These are phyloP conservation scores for Aureobasidium namibiae DNA, from an alignment of 2,329 filamentous ascomycete species.

Conservation along the genomic window DNA sequence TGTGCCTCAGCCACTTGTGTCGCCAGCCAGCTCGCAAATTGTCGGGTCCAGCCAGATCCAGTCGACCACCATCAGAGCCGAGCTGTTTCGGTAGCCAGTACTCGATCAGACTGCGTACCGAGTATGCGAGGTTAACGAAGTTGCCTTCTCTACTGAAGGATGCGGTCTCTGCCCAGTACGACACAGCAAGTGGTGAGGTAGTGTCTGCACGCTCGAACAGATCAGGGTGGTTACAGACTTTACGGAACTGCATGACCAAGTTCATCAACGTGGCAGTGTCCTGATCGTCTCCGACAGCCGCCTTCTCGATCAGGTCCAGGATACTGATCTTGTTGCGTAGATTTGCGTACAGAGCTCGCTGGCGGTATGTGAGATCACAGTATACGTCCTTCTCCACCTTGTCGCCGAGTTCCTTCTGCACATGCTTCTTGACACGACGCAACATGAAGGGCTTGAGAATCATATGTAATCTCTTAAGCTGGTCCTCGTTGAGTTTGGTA, in stretches of 20 bases:
- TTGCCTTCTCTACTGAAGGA: constrained; percentile 87
- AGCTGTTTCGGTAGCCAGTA: constrained; percentile 74
- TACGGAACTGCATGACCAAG: constrained; percentile 98
- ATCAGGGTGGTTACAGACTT: constrained; percentile 98
- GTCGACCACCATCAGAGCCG: constrained; percentile 70
- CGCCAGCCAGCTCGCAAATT: constrained; percentile 74
- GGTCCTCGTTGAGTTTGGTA: constrained; percentile 98
- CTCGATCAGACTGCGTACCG: constrained; percentile 75
- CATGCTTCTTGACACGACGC: constrained; percentile 98
- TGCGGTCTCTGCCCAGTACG: constrained; percentile 88
- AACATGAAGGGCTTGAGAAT: constrained; percentile 99
- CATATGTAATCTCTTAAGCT: constrained; percentile 94
- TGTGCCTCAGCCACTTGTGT: constrained; percentile 64
- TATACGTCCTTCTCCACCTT: constrained; percentile 97
- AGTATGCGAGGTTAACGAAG: constrained; percentile 75
- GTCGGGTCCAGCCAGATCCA: constrained; percentile 63
- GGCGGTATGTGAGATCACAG: constrained; percentile 93
- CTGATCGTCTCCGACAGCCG: constrained; percentile 84
- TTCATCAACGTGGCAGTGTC: constrained; percentile 98
- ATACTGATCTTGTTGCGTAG: constrained; percentile 96
- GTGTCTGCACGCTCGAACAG: constrained; percentile 93
- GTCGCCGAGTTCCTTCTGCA: constrained; percentile 96
- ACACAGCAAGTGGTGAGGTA: constrained; percentile 72
- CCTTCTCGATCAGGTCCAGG: constrained; percentile 97
- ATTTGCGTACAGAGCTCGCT: constrained; percentile 86